Evolutionary conservation across 768 basidiomycete species (phyloP), one percentile per base, ranked within the genome.

Genomic region (Mycena polygramma): DNA sequence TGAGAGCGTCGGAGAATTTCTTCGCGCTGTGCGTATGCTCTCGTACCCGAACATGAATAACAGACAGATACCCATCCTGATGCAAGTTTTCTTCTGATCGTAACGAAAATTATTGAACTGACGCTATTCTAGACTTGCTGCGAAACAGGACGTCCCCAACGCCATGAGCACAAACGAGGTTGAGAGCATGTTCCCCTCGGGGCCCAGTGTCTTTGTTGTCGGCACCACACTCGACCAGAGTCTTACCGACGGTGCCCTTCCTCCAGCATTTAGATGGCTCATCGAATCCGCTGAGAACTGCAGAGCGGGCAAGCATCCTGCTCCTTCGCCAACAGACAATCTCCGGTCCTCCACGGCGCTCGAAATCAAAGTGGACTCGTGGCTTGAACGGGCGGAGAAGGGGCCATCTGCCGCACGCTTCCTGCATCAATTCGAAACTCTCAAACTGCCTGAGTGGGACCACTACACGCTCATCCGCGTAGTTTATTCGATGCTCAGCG

Each of bases 121-220:
- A 63, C 37, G 37, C 41, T 26, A 8, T 49, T 49, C 83, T 48
- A 85, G 84, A 64, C 75, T 92, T 35, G 90, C 88, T 67, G 91
- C 89, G 78, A 92, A 92, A 79, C 86, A 88, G 74, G 90, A 92
- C 78, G 68, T 85, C 46, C 85, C 89, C 15, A 84, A 86, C 68
- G 82, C 84, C 41, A 81, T 88, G 76, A 80, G 84, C 39, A 77
- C 87, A 4, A 82, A 85, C 67, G 84, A 88, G 63, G 83, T 92
- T 19, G 78, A 80, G 10, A 73, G 77, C 39, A 57, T 68, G 67
- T 1, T 82, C 84, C 54, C 88, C 17, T 59, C 76, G 4, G 80
- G 82, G 2, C 77, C 74, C n/a, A 68, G 78, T 2, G 65, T 74
- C 26, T 76, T 76, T 41, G 72, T 83, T 4, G 82, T 77, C 66